Conservation (phyloP, 2,329 filamentous ascomycete species). For the Cladosporium colombiae region DNA sequence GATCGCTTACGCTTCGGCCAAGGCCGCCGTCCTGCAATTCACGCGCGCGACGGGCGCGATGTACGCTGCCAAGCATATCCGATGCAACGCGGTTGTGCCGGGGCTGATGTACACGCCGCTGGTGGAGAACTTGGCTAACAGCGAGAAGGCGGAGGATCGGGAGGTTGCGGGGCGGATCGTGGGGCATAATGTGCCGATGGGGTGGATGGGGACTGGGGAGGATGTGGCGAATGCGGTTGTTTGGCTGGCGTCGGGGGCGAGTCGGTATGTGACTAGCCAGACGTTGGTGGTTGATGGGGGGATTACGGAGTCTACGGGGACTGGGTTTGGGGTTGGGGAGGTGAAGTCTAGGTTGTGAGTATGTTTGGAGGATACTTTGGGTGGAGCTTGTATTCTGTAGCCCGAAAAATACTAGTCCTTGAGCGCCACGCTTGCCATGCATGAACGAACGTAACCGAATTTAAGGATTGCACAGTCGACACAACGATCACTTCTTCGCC, state of each 20-base stretch:
- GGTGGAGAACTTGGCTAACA: conserved; percentile 46
- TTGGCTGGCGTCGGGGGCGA: conserved; percentile 80
- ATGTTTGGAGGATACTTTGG: not conserved
- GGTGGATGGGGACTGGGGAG: conserved; percentile 58
- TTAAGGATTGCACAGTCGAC: not conserved
- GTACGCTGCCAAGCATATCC: conserved; percentile 47
- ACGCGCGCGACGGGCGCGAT: conserved; percentile 44
- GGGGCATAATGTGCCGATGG: conserved; percentile 60
- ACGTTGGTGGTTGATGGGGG: conserved; percentile 53
- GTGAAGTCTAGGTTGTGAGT: not conserved
- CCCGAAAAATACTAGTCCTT: conserved; percentile 9
- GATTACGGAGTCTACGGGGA: conserved; percentile 32
- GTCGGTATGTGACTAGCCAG: conserved; percentile 81
- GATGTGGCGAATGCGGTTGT: conserved; percentile 82
- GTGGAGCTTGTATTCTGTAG: not conserved
- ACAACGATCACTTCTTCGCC: conserved; percentile 17
- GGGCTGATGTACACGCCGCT: conserved; percentile 60
- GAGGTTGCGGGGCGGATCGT: conserved; percentile 55
- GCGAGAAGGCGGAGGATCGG: conserved; percentile 48
- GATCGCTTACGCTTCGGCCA: conserved; percentile 50
- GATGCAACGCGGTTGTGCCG: conserved; percentile 57
- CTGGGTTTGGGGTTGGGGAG: conserved; percentile 23
- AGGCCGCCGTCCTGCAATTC: conserved; percentile 33
- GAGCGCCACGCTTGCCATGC: conserved; percentile 12
- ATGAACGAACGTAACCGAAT: not conserved